These are phyloP conservation scores for Wickerhamiella allomyrinae DNA, from an alignment of 805 yeast genomes.

Conservation along the genomic window DNA sequence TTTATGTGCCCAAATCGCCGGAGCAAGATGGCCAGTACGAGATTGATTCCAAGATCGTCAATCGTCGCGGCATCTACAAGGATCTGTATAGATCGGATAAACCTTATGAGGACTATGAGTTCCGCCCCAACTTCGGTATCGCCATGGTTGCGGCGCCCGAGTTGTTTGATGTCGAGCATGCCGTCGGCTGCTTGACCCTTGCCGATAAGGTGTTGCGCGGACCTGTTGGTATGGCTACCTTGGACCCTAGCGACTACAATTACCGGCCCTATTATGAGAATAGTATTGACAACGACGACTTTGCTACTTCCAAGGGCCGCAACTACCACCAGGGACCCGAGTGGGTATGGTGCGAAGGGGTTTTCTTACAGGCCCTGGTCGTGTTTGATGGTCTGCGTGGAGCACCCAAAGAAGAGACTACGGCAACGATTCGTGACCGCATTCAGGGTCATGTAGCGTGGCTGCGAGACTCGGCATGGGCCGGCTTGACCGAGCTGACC, in stretches of 20 bases:
- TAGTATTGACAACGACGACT: slow-evolving; percentile 66
- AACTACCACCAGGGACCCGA: slow-evolving; percentile 99
- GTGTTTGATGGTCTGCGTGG: slow-evolving; percentile 35
- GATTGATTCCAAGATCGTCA: slow-evolving; percentile 49
- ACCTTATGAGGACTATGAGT: slow-evolving; percentile 84
- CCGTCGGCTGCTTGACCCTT: slow-evolving; percentile 45
- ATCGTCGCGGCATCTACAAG: slow-evolving; percentile 89
- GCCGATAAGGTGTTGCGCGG: slow-evolving; percentile 74
- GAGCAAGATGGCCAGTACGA: slow-evolving; percentile 46
- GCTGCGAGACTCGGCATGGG: slow-evolving; percentile 74
- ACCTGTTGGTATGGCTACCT: slow-evolving; percentile 79
- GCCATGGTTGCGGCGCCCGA: slow-evolving; percentile 96
- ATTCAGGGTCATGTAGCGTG: slow-evolving; percentile 52
- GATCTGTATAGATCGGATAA: slow-evolving; percentile 72
- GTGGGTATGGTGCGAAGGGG: slow-evolving; percentile 91
- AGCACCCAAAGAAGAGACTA: slow-evolving; percentile 26
- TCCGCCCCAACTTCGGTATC: slow-evolving; percentile 82
- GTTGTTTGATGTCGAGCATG: slow-evolving; percentile 49
- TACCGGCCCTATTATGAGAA: slow-evolving; percentile 83
- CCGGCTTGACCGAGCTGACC: slow-evolving; percentile 84
- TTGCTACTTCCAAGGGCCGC: slow-evolving; percentile 87
- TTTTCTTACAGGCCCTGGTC: slow-evolving; percentile 65
- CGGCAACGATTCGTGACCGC: slow-evolving; percentile 42
- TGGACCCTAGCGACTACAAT: slow-evolving; percentile 85
- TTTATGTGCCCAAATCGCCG: slow-evolving; percentile 56